Evolutionary conservation across 176 grass and related monocot genomes (phyloP).

Genomic region (Elaeis guineensis): DNA sequence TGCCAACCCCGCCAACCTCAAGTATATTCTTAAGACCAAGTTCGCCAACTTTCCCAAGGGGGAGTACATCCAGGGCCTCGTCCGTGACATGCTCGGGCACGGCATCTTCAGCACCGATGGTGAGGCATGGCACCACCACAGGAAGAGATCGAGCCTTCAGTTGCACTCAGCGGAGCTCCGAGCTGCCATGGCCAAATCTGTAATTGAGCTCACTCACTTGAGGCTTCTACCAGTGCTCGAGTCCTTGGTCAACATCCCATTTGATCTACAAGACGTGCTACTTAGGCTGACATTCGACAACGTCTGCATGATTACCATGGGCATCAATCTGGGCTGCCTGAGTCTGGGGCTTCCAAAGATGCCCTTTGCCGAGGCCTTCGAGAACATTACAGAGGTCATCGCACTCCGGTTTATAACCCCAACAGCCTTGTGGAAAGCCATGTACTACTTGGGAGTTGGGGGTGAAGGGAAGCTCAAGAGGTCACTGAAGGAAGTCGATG

Average conservation of each 20-base stretch:
- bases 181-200: not conserved
- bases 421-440: not conserved
- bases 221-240: not conserved
- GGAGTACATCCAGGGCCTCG: not conserved
- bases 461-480: not conserved
- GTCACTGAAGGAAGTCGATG: not conserved
- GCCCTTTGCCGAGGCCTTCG: not conserved
- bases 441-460: not conserved
- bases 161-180: not conserved
- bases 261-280: not conserved
- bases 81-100: not conserved
- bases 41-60: conserved; percentile 1
- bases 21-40: not conserved
- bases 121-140: not conserved
- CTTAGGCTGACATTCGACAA: conserved; percentile 1
- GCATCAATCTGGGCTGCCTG: not conserved
- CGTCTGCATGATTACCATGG: not conserved
- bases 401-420: not conserved
- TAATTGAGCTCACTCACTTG: not conserved
- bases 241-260: not conserved
- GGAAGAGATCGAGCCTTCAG: not conserved
- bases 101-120: not conserved
- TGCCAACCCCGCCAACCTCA: not conserved
- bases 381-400: not conserved
- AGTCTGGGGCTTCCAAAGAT: not conserved